A percentile compares a stretch with the other conserved stretches of the same genome.
Evolutionary conservation across 768 basidiomycete genomes (phyloP).

Genomic region (Boletellus emodensis): DNA sequence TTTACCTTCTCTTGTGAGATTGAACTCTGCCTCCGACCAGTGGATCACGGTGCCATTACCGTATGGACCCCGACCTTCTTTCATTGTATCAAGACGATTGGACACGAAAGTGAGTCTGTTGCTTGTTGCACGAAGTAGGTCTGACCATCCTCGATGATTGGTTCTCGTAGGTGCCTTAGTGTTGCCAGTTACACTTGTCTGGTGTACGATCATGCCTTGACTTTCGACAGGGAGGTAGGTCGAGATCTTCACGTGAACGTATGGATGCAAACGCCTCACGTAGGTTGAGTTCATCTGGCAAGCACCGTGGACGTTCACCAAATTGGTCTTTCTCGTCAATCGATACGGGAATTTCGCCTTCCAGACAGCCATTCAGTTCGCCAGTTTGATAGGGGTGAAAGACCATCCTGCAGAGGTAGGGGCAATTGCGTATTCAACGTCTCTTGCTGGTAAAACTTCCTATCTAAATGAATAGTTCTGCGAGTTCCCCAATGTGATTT

Average conservation of each 20-base stretch:
- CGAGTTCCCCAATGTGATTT: not conserved
- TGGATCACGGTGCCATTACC: too few relatives aligned
- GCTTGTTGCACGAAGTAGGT: not conserved
- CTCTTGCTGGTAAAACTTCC: not conserved
- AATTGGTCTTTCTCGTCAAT: slow-evolving; percentile 9
- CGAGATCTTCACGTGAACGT: not conserved
- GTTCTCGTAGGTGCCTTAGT: slow-evolving; percentile 5
- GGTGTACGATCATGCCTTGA: slow-evolving; percentile 14
- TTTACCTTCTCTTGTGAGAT: too few relatives aligned
- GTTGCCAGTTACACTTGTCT: slow-evolving; percentile 8
- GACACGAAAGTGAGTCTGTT: not conserved
- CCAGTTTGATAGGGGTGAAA: slow-evolving; percentile 2
- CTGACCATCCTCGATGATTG: not conserved
- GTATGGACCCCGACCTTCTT: too few relatives aligned
- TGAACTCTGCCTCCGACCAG: too few relatives aligned
- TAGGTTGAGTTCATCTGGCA: slow-evolving; percentile 15
- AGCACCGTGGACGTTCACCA: slow-evolving; percentile 9
- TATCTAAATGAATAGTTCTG: slow-evolving; percentile 3
- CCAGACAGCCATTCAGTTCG: slow-evolving; percentile 7
- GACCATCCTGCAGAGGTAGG: slow-evolving; percentile 3
- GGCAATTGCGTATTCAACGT: not conserved
- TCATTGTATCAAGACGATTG: not conserved
- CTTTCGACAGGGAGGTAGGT: slow-evolving; percentile 12
- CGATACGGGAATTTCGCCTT: slow-evolving; percentile 14
- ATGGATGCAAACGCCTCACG: not conserved